phyloP scores from a whole-genome alignment of 129 eudicot species.

The Scalesia atractyloides region DNA sequence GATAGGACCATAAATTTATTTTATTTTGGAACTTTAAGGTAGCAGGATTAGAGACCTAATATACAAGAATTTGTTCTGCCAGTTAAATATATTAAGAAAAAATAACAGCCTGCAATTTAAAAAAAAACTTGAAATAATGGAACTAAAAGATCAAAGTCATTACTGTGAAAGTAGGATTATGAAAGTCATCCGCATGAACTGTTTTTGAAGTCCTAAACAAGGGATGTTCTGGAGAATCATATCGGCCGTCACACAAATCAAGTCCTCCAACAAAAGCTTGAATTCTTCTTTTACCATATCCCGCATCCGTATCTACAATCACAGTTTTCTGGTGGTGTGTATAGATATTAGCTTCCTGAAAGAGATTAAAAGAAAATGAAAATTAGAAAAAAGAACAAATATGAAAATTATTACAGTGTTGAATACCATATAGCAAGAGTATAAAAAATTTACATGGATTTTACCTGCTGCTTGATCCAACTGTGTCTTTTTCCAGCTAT shows the following conservation, averaged over 20 bases:
- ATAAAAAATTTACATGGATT: not conserved
- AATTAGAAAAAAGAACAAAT: not conserved
- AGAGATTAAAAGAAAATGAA: not conserved
- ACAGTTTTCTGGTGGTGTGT: slow-evolving; percentile 98
- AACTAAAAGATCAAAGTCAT: slow-evolving; percentile 17
- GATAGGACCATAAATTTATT: too few species aligned
- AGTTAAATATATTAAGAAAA: not conserved
- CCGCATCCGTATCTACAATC: slow-evolving; percentile 93
- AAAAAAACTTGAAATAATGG: slow-evolving; percentile 44
- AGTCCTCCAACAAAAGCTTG: slow-evolving; percentile 89
- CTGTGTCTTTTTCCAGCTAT: slow-evolving; percentile 87
- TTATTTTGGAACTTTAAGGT: too few species aligned
- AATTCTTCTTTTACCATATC: slow-evolving; percentile 74
- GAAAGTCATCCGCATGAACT: slow-evolving; percentile 80
- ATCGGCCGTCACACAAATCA: slow-evolving; percentile 90
- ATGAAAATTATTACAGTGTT: too few species aligned
- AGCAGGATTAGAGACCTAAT: not conserved
- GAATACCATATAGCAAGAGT: too few species aligned
- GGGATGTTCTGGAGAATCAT: slow-evolving; percentile 87
- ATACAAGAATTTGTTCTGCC: not conserved
- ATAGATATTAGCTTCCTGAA: slow-evolving; percentile 84
- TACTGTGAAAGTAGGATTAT: slow-evolving; percentile 87
- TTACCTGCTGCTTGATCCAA: slow-evolving; percentile 81
- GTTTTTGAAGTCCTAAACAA: slow-evolving; percentile 71
- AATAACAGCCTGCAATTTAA: not conserved